Base-by-base conservation (phyloP, 2,329 filamentous ascomycete species). In the Ophiognomonia clavigignenti-juglandacearum region DNA sequence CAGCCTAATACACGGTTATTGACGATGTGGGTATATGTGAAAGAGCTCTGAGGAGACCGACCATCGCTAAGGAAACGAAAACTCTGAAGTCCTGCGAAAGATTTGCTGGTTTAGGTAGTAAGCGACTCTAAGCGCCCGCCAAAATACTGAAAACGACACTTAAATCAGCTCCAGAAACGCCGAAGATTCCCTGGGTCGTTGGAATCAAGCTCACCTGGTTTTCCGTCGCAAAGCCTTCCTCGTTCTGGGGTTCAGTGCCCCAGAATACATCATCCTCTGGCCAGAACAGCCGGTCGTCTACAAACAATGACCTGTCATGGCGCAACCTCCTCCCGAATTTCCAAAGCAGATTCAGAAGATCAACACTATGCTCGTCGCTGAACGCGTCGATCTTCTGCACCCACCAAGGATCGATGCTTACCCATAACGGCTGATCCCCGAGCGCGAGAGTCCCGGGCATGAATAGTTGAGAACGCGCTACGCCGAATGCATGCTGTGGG, bases 161-260 rank as follows among this genome's bases (percentile, higher is more conserved):
- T 29, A 7, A 13, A 29, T 29, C 7, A 7, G 7, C n/a, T 10
- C 11, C 10, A 5, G 29, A 6, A 4, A 31, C 29, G 29, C 4
- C 13, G 10, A 31, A n/a, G 10, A 31, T 31, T 4, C 4, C 13
- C 13, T 11, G 13, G 4, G 11, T 4, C 19, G 13, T 18, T 4
- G 6, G 22, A 9, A 6, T 23, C 4, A 26, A 6, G 29, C 48
- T 38, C 24, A 51, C 48, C 36, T 35, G 40, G 13, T 48, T 32
- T n/a, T 51, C 48, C n/a, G 45, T 45, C 27, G 48, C 31, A 19
- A 31, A 51, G n/a, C 48, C 48, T 35, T 48, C 48, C 20, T 51
- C 45, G 4, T 6, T 29, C 2, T 3, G 4, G 7, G n/a, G 14
- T 6, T 51, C 48, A 16, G 20, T 14, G 14, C 39, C 32, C 6